These are phyloP conservation scores for Coelastrella sp. DNA, from an alignment of 139 green algal species.

Conservation along the genomic window DNA sequence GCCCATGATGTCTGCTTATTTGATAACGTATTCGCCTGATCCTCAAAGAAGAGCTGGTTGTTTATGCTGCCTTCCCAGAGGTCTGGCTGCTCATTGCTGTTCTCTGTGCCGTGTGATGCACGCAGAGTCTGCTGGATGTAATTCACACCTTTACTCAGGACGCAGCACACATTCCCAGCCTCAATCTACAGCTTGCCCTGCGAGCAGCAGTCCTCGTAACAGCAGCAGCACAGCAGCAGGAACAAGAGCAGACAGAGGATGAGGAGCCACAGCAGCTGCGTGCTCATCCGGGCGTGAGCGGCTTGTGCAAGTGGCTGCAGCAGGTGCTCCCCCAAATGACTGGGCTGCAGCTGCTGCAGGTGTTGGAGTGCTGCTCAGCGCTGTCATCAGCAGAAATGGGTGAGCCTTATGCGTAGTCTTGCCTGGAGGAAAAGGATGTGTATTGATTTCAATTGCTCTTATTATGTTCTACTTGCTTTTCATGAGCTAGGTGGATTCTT, in stretches of 20 bases:
- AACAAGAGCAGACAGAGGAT: neutral
- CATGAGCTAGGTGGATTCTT: too few species aligned
- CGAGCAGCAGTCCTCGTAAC: neutral
- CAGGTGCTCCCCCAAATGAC: neutral
- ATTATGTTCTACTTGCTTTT: too few species aligned
- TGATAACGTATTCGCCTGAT: too few species aligned
- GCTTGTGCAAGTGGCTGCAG: constrained; percentile 1
- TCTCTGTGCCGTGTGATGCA: too few species aligned
- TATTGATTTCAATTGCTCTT: too few species aligned
- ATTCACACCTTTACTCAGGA: neutral
- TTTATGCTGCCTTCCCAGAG: too few species aligned
- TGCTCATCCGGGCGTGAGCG: neutral
- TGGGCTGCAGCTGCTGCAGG: neutral
- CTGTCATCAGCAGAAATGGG: neutral
- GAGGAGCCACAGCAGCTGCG: neutral
- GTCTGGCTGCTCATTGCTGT: too few species aligned
- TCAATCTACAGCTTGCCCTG: neutral
- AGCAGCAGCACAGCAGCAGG: constrained; percentile 17
- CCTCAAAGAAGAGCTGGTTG: too few species aligned
- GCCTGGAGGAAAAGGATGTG: too few species aligned
- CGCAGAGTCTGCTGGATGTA: constrained; percentile 9
- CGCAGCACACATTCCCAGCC: neutral
- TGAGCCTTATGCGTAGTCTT: neutral
- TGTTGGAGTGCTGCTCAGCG: constrained; percentile 11
- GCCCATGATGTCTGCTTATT: too few species aligned